Conservation (phyloP, 1,284 basidiomycete species). For the Porogramme epimiltina region DNA sequence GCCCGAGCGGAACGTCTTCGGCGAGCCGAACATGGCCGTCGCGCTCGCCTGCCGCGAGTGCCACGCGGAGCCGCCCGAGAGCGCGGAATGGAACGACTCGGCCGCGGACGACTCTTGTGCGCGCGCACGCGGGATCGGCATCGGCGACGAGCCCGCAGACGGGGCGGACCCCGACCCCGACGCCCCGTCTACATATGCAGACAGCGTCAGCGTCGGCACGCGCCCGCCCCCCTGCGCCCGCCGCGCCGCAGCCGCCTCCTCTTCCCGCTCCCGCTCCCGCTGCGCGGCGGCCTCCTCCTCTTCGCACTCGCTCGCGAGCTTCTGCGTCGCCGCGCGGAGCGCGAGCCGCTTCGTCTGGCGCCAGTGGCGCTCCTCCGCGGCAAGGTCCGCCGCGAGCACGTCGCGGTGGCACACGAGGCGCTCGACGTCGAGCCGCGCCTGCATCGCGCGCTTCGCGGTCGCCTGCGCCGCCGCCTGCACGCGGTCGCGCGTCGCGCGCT, state of each 20-base stretch:
- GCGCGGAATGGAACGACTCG: conserved; percentile 65
- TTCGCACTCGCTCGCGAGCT: conserved; percentile 48
- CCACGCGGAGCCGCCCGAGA: conserved; percentile 34
- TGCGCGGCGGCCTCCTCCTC: conserved; percentile 7
- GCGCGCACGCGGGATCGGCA: conserved; percentile 22
- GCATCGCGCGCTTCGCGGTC: conserved; percentile 68
- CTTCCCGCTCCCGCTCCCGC: conserved; percentile 4
- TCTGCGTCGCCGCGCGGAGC: conserved; percentile 69
- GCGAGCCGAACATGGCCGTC: conserved; percentile 35
- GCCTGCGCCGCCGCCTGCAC: conserved; percentile 64
- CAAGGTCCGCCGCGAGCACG: conserved; percentile 74
- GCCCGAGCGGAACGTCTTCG: conserved; percentile 42
- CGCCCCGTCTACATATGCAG: conserved; percentile 39
- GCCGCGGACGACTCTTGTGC: conserved; percentile 46
- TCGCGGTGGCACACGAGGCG: conserved; percentile 76
- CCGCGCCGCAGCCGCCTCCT: neutral
- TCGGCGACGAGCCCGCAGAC: conserved; percentile 19
- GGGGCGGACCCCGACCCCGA: conserved; percentile 8
- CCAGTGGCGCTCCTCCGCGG: conserved; percentile 72
- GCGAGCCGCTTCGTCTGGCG: conserved; percentile 69
- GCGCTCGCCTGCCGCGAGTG: conserved; percentile 23
- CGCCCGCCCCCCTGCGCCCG: neutral
- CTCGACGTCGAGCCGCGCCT: conserved; percentile 73
- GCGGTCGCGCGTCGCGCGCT: conserved; percentile 77
- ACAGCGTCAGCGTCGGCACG: conserved; percentile 46